Evolutionary conservation across 1,284 basidiomycete genomes (phyloP).

Genomic region (Boletus semigastroideus): DNA sequence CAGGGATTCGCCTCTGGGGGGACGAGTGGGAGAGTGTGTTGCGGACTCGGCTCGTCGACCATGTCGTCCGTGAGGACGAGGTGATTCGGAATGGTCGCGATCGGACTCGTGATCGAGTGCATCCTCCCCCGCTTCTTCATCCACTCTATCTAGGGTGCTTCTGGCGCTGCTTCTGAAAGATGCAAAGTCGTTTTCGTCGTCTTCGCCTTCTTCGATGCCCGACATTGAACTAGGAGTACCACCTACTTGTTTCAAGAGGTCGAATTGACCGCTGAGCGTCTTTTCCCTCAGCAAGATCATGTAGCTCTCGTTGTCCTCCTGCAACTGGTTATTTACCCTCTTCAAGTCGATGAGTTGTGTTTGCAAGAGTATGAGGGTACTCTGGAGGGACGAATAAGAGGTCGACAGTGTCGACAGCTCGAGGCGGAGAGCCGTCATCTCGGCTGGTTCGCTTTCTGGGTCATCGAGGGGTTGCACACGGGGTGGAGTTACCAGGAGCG

Average conservation of each 20-base stretch:
- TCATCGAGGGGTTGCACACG: constrained; percentile 50
- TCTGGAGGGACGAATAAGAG: constrained; percentile 76
- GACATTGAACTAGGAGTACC: constrained; percentile 41
- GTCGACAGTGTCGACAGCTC: constrained; percentile 80
- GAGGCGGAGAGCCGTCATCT: constrained; percentile 76
- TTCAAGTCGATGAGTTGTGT: constrained; percentile 75
- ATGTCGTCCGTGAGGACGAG: constrained; percentile 46
- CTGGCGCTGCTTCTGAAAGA: constrained; percentile 58
- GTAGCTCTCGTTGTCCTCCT: constrained; percentile 94
- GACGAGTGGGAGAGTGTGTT: constrained; percentile 44
- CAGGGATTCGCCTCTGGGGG: constrained; percentile 67
- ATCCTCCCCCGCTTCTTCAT: constrained; percentile 47
- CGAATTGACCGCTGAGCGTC: constrained; percentile 84
- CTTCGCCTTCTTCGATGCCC: constrained; percentile 50
- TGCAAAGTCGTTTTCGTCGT: constrained; percentile 48
- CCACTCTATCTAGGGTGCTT: constrained; percentile 55
- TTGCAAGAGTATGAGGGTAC: constrained; percentile 72
- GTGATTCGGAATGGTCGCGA: constrained; percentile 38
- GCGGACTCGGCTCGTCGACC: constrained; percentile 55
- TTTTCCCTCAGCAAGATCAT: constrained; percentile 88
- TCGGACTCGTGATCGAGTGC: constrained; percentile 38
- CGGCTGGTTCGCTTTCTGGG: constrained; percentile 71
- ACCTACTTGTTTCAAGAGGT: constrained; percentile 67
- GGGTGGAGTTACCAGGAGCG: constrained; percentile 22
- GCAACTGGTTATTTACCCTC: constrained; percentile 76